These are phyloP conservation scores for Dryas drummondii DNA, from an alignment of 306 rosid species.

Conservation along the genomic window DNA sequence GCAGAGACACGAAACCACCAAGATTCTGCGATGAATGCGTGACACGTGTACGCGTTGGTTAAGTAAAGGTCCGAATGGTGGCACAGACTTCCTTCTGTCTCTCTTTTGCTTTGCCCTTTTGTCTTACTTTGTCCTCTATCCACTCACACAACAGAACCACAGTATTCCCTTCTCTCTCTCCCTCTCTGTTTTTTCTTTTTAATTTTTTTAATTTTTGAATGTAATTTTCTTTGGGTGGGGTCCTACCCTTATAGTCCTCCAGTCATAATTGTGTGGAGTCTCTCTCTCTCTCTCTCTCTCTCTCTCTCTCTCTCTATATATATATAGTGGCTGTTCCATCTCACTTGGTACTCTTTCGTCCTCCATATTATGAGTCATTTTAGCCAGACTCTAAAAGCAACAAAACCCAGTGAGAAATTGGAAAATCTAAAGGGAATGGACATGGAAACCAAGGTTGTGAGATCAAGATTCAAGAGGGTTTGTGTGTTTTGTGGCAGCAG, in stretches of 20 bases:
- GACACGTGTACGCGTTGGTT: constrained; percentile 21
- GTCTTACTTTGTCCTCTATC: constrained; percentile 33
- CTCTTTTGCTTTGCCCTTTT: constrained; percentile 28
- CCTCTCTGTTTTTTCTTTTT: background rate
- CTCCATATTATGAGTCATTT: background rate
- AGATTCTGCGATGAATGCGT: background rate
- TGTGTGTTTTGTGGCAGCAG: constrained; percentile 67
- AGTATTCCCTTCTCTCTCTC: background rate
- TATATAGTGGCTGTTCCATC: constrained; percentile 12
- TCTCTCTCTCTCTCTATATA: background rate
- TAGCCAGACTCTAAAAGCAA: background rate
- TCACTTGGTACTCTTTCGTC: background rate
- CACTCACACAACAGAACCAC: constrained; percentile 8
- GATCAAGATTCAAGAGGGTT: constrained; percentile 47
- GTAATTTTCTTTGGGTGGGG: background rate
- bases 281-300: background rate
- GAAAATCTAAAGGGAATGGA: background rate
- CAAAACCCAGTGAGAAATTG: background rate
- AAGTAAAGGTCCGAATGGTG: background rate
- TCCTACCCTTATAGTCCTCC: background rate
- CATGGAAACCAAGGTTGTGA: constrained; percentile 39
- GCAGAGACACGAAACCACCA: constrained; percentile 6
- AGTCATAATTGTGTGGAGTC: constrained; percentile 5
- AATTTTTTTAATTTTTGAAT: background rate
- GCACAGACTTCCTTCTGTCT: background rate